Conservation (phyloP, 1,139 yeast species). For the Blastobotrys proliferans region DNA sequence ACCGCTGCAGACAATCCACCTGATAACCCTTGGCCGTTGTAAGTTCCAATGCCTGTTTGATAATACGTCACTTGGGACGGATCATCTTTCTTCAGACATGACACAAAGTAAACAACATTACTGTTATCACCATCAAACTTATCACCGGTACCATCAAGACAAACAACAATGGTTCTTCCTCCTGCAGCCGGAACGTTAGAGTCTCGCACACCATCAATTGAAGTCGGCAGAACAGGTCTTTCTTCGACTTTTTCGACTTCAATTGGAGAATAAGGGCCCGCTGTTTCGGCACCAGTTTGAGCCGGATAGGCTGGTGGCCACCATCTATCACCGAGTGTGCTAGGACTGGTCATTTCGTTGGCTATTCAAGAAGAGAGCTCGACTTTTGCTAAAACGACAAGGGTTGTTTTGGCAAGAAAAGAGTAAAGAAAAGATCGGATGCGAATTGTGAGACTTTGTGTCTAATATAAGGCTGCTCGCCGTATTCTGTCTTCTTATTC, state of each 20-base stretch:
- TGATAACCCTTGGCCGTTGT: conserved; percentile 21
- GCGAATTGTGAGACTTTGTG: too few species aligned
- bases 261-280: background rate
- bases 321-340: conserved; percentile 1
- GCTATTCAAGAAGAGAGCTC: too few species aligned
- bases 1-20: conserved; percentile 19
- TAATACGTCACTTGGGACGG: conserved; percentile 36
- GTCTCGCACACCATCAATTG: conserved; percentile 6
- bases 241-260: conserved; percentile 7
- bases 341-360: too few species aligned
- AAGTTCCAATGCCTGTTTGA: conserved; percentile 40
- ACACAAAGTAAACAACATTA: conserved; percentile 34
- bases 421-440: too few species aligned
- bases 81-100: conserved; percentile 33
- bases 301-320: conserved; percentile 11
- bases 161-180: conserved; percentile 26
- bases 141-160: conserved; percentile 40
- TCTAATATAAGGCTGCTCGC: too few species aligned
- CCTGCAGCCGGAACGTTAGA: conserved; percentile 1
- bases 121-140: conserved; percentile 37
- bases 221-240: background rate
- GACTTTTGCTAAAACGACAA: too few species aligned
- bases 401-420: too few species aligned
- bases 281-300: conserved; percentile 4
- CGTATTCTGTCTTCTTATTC: too few species aligned